Evolutionary conservation across 257 asterid species (phyloP), one percentile per base, ranked within the genome.

Genomic region (Catharanthus roseus): DNA sequence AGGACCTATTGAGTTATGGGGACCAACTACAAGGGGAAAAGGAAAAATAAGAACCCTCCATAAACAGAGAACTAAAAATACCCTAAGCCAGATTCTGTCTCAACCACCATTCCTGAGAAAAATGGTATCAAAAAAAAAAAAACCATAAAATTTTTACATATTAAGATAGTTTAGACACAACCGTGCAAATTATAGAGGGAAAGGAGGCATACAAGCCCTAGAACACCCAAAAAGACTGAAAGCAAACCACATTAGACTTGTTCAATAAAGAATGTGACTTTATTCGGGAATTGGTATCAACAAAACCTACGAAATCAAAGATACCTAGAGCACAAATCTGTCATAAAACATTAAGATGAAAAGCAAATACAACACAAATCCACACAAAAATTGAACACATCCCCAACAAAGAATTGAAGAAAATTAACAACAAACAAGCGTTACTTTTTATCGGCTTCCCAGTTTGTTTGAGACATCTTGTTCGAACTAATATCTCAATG

Each of bases 391-490:
- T 50, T 34, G 19, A 54, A 68, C 29, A 64, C 28, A 65, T 29
- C 13, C 33, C 6, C 61, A 34, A 47, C 9, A 31, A 62, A 11
- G 23, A 62, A 54, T 54, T 41, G 50, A 67, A 62, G 4, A 53
- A 26, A 56, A n/a, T 29, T 29, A 44, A 33, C 58, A 39, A 66
- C 10, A 70, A 54, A 53, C 62, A 69, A 78, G 38, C 8, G 86
- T 89, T 73, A 89, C 99, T 91, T 93, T 85, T 91, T 93, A 77
- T 93, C 99, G 58, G 99, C 99, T 84, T 93, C 97, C 99, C 99
- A 93, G 86, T 93, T 93, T 68, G 97, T 93, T 74, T 93, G 99
- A 78, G 99, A 83, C 99, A 93, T 90, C 71, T 69, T 82, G 74
- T 74, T 49, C 58, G 56, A 75, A 47, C 74, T 73, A 78, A 66